These are phyloP conservation scores for Eucalyptus sp. DNA, from an alignment of 345 rosid genomes.

Conservation along the genomic window DNA sequence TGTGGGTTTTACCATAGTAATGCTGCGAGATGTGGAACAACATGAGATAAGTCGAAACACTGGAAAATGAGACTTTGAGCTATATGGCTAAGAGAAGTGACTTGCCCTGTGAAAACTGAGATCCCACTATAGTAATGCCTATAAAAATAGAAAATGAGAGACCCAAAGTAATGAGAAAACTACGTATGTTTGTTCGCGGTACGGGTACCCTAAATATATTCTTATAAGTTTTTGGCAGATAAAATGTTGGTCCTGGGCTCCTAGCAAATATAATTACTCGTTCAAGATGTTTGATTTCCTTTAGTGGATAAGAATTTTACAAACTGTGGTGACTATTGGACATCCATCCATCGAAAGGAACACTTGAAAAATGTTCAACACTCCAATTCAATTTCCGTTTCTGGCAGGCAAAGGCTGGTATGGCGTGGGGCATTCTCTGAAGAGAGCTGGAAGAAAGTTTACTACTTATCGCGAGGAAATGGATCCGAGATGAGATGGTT, in stretches of 20 bases:
- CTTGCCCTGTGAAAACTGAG: not conserved
- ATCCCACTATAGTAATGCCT: too few relatives aligned
- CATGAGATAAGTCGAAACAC: not conserved
- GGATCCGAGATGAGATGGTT: constrained; percentile 85
- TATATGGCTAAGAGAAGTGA: not conserved
- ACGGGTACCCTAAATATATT: too few relatives aligned
- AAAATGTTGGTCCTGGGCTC: not conserved
- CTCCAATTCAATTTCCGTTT: not conserved
- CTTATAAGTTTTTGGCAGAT: not conserved
- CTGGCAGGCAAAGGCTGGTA: constrained; percentile 76
- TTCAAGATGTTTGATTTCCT: not conserved
- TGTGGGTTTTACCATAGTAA: not conserved
- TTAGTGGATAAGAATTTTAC: not conserved
- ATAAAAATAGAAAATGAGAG: too few relatives aligned
- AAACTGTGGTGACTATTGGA: not conserved
- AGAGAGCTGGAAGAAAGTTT: constrained; percentile 77
- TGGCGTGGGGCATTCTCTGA: constrained; percentile 65
- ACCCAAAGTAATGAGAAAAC: too few relatives aligned
- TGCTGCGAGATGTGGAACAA: not conserved
- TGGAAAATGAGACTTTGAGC: not conserved
- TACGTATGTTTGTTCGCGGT: too few relatives aligned
- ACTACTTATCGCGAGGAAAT: constrained; percentile 75
- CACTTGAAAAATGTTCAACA: not conserved
- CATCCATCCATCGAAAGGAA: not conserved
- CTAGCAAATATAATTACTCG: not conserved